Evolutionary conservation across 176 grass and related monocot species (phyloP), one percentile per base, ranked within the genome.

Genomic region (Aegilops speltoides): DNA sequence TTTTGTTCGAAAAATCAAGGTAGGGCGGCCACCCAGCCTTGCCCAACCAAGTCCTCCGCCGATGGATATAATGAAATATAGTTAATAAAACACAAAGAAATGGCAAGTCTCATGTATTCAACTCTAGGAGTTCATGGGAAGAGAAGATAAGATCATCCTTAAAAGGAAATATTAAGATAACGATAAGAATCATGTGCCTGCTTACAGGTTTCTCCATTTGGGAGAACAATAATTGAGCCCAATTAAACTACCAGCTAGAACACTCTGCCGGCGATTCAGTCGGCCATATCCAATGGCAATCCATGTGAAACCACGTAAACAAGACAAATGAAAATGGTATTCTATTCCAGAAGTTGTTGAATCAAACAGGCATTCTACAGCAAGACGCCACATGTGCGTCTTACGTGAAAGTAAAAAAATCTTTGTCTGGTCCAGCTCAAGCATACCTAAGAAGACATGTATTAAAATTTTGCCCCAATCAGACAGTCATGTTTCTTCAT

Each of bases 141-240:
- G 24, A 83, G n/a, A 54, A 93, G 91, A 96, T 86, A 86, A 91
- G 89, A 86, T 54, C 77, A 76, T 60, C 84, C 78, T 76, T 72
- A 84, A 73, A 71, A 86, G 76, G 91, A 84, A 87, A 74, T 41
- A 85, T 36, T 15, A 93, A 6, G 87, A 89, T 93, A 81, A 90
- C 73, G 68, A 93, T 86, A 64, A 90, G 91, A 83, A 84, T 89
- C 74, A 79, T 76, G 84, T 78, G 45, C 64, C 20, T 56, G 22
- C 77, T 38, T 60, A 59, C 90, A 88, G 71, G 85, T 85, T 88
- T 77, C 89, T 71, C 17, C 16, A 85, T 88, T 88, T 2, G 10
- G 67, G 83, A 79, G 65, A 83, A 14, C 73, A 86, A 86, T 83
- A 54, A 89, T 78, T 82, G 78, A 36, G 85, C 25, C 6, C 10